phyloP scores from a whole-genome alignment of 2,329 filamentous ascomycete species.

The Colletotrichum chrysophilum region DNA sequence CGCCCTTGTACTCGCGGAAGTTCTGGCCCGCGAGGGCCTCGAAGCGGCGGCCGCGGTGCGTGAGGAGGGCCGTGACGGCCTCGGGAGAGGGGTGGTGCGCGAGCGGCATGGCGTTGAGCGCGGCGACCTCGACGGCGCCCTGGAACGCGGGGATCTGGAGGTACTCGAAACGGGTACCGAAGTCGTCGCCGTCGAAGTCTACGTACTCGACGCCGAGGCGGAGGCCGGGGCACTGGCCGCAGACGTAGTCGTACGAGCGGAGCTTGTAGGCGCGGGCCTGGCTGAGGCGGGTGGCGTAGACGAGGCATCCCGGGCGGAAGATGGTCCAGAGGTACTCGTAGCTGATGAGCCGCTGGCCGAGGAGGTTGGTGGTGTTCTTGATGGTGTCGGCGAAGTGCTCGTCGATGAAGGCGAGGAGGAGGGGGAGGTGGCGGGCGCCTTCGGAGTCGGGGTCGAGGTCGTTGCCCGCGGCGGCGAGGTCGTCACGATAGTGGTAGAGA shows the following conservation, averaged over 20 bases:
- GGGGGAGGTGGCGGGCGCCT: conserved; percentile 28
- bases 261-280: conserved; percentile 45
- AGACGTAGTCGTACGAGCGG: conserved; percentile 38
- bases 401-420: conserved; percentile 52
- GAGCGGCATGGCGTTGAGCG: conserved; percentile 48
- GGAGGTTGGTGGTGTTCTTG: conserved; percentile 52
- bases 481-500: conserved; percentile 30
- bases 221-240: conserved; percentile 35
- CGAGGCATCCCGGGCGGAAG: conserved; percentile 49
- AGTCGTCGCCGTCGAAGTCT: conserved; percentile 52
- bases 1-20: conserved; percentile 50
- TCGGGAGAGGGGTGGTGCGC: conserved; percentile 44
- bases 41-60: conserved; percentile 48
- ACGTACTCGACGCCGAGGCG: conserved; percentile 36
- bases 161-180: conserved; percentile 41
- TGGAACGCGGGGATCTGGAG: conserved; percentile 44
- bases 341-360: conserved; percentile 56
- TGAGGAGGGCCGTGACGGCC: conserved; percentile 34
- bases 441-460: conserved; percentile 26
- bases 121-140: conserved; percentile 47
- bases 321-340: conserved; percentile 60
- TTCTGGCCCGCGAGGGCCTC: conserved; percentile 49
- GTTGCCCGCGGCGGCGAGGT: conserved; percentile 26
- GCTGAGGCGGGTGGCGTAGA: conserved; percentile 43
- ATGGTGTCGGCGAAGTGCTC: conserved; percentile 56